Conservation (phyloP, 2,329 filamentous ascomycete genomes). For the Cladosporium oxysporum region DNA sequence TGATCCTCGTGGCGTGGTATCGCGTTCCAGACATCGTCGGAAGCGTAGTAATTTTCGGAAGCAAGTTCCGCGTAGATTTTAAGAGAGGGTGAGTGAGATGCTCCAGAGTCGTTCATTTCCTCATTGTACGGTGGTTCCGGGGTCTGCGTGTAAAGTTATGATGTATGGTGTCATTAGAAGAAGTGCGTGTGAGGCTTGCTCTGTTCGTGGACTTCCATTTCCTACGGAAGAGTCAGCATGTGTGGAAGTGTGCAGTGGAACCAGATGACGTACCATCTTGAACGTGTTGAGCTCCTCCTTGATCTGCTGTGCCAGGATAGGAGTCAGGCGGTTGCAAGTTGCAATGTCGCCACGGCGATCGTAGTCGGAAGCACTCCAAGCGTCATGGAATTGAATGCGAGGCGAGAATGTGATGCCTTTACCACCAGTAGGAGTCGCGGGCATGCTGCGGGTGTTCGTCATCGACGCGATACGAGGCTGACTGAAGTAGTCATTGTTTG, state of each 20-base stretch:
- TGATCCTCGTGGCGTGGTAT: not conserved
- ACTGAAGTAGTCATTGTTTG: conserved; percentile 88
- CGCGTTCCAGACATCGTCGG: not conserved
- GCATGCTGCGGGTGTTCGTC: conserved; percentile 76
- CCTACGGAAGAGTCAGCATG: conserved; percentile 61
- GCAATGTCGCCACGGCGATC: conserved; percentile 94
- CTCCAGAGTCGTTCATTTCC: conserved; percentile 16
- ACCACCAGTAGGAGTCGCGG: conserved; percentile 71
- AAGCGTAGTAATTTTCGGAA: conserved; percentile 2
- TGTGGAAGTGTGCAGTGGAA: too few species aligned
- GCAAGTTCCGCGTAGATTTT: conserved; percentile 2
- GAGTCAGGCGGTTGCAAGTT: conserved; percentile 95
- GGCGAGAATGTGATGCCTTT: conserved; percentile 78
- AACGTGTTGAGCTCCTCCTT: conserved; percentile 99
- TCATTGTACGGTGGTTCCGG: conserved; percentile 12
- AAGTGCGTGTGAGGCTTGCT: conserved; percentile 99
- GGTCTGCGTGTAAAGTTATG: conserved; percentile 13
- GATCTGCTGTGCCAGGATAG: conserved; percentile 97
- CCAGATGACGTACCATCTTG: conserved; percentile 76
- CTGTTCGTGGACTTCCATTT: conserved; percentile 99
- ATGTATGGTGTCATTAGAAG: conserved; percentile 67
- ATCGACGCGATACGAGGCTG: conserved; percentile 61
- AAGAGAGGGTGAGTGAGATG: conserved; percentile 4
- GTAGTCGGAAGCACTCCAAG: conserved; percentile 93
- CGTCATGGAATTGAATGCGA: conserved; percentile 91